Evolutionary conservation across 495 filamentous ascomycete species (phyloP), one percentile per base, ranked within the genome.

Genomic region (Neurospora africana): DNA sequence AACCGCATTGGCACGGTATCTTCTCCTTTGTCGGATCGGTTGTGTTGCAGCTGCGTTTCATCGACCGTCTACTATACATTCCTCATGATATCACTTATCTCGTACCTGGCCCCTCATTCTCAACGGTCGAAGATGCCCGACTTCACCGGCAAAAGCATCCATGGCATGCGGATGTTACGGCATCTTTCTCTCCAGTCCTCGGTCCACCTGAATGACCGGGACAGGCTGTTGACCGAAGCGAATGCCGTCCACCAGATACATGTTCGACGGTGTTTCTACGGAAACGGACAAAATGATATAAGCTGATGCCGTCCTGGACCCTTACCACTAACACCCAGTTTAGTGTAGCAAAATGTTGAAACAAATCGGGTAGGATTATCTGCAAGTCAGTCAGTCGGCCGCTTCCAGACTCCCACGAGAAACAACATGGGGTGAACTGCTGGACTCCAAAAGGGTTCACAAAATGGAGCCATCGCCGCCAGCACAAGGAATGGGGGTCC

Each of bases 11-110:
- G 53, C 53, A 65, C 53, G 27, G 5, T 2, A 7, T 61, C 6
- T 27, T 61, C 53, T 61, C 27, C 47, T 61, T 30, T 35, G 30
- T 65, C 27, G 27, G 27, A 27, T 37, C 39, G 27, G 65, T 47
- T 37, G 11, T 74, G 77, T 80, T 74, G 72, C 78, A 79, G 69
- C 74, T 71, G 53, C 15, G 79, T 81, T 81, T 81, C 79, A 81
- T 78, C 78, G 40, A 27, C 74, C 53, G 35, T 65, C 53, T 17
- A 7, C 53, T 15, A 17, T 65, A 33, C 53, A 33, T 65, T 33
- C 53, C 27, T 33, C 27, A 33, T 7, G 3, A 33, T 33, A 33
- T 5, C 4, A 39, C 5, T 19, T 65, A 35, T 33, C 15, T 19
- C 27, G 27, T 17, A 33, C 23, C 69, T 67, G 35, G 5, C 27